Percentiles rank a stretch among this genome's conserved stretches.
These are phyloP conservation scores for Penicillium bialowiezense DNA, from an alignment of 495 filamentous ascomycete genomes.

Conservation along the genomic window DNA sequence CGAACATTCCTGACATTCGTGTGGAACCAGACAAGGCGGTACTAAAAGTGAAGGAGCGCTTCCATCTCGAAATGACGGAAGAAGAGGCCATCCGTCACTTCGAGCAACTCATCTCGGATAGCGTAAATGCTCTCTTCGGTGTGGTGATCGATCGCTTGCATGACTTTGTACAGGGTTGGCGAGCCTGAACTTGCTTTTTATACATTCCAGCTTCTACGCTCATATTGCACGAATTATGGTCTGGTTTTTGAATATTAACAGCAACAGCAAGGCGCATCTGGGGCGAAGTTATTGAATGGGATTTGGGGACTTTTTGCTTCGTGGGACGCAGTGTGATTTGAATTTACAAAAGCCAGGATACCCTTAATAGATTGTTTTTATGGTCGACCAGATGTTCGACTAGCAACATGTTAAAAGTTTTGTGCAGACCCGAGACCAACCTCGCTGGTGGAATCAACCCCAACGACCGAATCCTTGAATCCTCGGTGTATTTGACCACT, in stretches of 20 bases:
- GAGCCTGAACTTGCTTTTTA: slow-evolving; percentile 48
- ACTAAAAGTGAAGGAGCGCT: slow-evolving; percentile 89
- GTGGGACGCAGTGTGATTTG: background rate
- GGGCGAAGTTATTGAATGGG: background rate
- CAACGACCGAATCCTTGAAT: too few relatives aligned
- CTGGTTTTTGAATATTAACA: background rate
- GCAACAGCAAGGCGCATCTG: background rate
- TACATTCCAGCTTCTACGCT: background rate
- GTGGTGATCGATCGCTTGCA: slow-evolving; percentile 94
- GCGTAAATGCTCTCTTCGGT: slow-evolving; percentile 80
- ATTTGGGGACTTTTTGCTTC: background rate
- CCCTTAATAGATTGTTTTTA: background rate
- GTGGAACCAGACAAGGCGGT: slow-evolving; percentile 91
- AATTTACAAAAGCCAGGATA: slow-evolving; percentile 3
- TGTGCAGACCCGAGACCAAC: background rate
- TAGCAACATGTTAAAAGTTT: background rate
- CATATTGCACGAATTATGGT: background rate
- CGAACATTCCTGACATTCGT: slow-evolving; percentile 92
- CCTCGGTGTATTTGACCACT: too few relatives aligned
- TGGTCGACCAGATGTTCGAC: background rate
- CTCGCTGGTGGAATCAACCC: too few relatives aligned
- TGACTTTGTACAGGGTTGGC: slow-evolving; percentile 88
- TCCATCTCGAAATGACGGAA: slow-evolving; percentile 88
- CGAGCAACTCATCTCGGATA: slow-evolving; percentile 84
- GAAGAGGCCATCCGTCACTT: slow-evolving; percentile 89